Evolutionary conservation across 2,329 filamentous ascomycete genomes (phyloP).

Genomic region (Ceratocystis variospora): DNA sequence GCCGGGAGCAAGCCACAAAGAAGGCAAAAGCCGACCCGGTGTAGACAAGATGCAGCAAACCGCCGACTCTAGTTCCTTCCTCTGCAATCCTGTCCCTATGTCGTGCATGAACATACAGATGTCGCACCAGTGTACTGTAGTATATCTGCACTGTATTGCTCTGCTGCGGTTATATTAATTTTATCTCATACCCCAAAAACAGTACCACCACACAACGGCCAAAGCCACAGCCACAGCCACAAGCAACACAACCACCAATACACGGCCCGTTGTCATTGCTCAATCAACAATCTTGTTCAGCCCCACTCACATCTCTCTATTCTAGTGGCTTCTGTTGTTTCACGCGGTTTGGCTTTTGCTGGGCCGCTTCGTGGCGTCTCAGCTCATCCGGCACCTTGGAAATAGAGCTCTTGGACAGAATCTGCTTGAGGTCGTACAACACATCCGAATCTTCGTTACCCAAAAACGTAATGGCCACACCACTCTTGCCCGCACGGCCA

Average conservation of each 20-base stretch:
- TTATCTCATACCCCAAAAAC: not conserved
- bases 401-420: constrained; percentile 80
- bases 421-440: constrained; percentile 89
- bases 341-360: constrained; percentile 52
- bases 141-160: not conserved
- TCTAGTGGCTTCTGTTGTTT: constrained; percentile 21
- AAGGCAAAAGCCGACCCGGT: not conserved
- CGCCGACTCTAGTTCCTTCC: not conserved
- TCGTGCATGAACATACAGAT: not conserved
- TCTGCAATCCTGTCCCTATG: not conserved
- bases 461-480: constrained; percentile 91
- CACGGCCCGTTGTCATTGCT: not conserved
- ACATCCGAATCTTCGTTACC: constrained; percentile 81
- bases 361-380: constrained; percentile 77
- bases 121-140: not conserved
- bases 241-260: not conserved
- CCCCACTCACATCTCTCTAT: not conserved
- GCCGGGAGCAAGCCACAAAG: not conserved
- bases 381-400: constrained; percentile 85
- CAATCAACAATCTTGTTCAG: not conserved
- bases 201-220: not conserved
- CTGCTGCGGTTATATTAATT: not conserved
- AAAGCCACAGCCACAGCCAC: not conserved
- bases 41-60: not conserved
- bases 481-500: constrained; percentile 90